Evolutionary conservation across 805 yeast species (phyloP), one percentile per base, ranked within the genome.

Genomic region (Nakazawaea ambrosiae): DNA sequence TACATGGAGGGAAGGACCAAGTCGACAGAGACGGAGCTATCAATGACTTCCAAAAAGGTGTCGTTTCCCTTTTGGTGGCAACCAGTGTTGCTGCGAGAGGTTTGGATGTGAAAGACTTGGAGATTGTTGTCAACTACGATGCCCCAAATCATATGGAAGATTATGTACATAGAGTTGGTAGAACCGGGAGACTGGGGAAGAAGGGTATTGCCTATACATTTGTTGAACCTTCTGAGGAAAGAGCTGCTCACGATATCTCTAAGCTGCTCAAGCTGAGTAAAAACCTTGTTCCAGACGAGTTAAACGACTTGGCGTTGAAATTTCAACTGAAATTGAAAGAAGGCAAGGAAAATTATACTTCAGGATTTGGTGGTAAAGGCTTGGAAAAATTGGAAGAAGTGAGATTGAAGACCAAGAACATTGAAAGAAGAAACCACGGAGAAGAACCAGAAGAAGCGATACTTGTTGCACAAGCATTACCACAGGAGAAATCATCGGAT

Each of bases 11-110:
- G 1, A 82, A 86, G 49, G 89, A 85, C 33, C 94, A 89, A 50
- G 62, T 71, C 23, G 97, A 90, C 52, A 66, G 98, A 37, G 82
- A 81, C 32, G 61, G 71, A 17, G 86, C 89, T 2, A 72, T 92
- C 27, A 64, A 69, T 11, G 85, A 77, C 35, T 92, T 90, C 57
- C 70, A 73, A 40, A 63, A 55, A 5, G 81, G 86, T 11, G 65
- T 67, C 0, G 60, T 76, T 3, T 73, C 76, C 39, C 74, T 88
- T 1, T 61, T 92, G 34, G 74, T 92, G 20, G 96, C 97, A 6
- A 92, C 98, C 0, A 92, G 96, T 2, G 83, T 92, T 19, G 87
- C 97, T 2, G 96, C 98, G 0, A 68, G 98, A 44, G 98, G 98
- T 0, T 63, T 92, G 18, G 97, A 92, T 58, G 96, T 92, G n/a